These are phyloP conservation scores for Gastrolobium bilobum DNA, from an alignment of 306 rosid genomes.

Conservation along the genomic window DNA sequence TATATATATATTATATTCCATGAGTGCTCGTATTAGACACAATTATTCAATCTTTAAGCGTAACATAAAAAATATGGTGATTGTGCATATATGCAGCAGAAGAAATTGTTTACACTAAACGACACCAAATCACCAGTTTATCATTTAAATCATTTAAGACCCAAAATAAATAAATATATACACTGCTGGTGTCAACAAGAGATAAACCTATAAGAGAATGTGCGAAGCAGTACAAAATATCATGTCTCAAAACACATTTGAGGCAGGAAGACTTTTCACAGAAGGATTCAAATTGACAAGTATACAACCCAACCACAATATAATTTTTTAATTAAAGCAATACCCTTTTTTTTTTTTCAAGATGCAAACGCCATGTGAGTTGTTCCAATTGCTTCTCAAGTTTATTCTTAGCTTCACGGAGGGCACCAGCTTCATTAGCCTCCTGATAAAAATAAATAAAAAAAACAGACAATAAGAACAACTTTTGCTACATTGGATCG, in stretches of 20 bases:
- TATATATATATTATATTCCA: too few species aligned
- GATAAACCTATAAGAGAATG: slow-evolving; percentile 24
- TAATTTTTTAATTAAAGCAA: slow-evolving; percentile 3
- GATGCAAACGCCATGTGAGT: slow-evolving; percentile 93
- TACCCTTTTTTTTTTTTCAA: slow-evolving; percentile 97
- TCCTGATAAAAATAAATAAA: slow-evolving; percentile 65
- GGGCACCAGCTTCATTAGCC: slow-evolving; percentile 97
- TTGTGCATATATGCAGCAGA: background rate
- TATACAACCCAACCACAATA: slow-evolving; percentile 35
- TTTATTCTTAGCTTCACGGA: slow-evolving; percentile 93
- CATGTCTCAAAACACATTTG: slow-evolving; percentile 28
- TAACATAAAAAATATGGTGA: background rate
- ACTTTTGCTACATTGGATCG: slow-evolving; percentile 27
- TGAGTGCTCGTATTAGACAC: too few species aligned
- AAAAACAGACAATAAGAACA: slow-evolving; percentile 16
- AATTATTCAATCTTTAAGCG: too few species aligned
- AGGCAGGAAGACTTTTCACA: slow-evolving; percentile 22
- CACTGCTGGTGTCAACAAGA: background rate
- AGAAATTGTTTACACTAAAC: slow-evolving; percentile 25
- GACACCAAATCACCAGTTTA: slow-evolving; percentile 3
- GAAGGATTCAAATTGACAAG: slow-evolving; percentile 12
- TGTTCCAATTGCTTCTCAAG: slow-evolving; percentile 98
- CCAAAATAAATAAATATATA: background rate
- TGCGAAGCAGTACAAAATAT: slow-evolving; percentile 3
- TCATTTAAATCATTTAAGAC: slow-evolving; percentile 22